Evolutionary conservation across 1,139 yeast species (phyloP).

Genomic region (Kodamaea alishanica): DNA sequence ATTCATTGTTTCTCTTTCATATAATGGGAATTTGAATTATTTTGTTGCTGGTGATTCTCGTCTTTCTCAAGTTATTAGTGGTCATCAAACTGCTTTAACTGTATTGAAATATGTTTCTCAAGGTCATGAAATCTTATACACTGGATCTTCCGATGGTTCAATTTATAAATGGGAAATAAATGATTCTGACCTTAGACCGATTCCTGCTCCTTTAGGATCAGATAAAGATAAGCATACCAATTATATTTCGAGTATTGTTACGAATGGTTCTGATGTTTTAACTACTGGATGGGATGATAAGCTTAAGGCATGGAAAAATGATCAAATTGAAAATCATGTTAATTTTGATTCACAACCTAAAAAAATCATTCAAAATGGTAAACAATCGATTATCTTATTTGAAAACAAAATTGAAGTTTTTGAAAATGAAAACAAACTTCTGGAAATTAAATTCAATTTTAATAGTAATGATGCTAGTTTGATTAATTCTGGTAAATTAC

Average conservation of each 20-base stretch:
- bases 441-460: conserved; percentile 27
- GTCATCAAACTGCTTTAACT: conserved; percentile 84
- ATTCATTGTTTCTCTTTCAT: conserved; percentile 61
- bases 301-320: conserved; percentile 45
- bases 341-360: conserved; percentile 63
- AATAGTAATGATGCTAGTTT: conserved; percentile 37
- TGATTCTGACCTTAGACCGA: conserved; percentile 25
- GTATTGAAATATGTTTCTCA: conserved; percentile 25
- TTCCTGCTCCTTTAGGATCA: conserved; percentile 22
- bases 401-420: conserved; percentile 44
- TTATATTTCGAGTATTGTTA: conserved; percentile 47
- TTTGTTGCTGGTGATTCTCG: conserved; percentile 37
- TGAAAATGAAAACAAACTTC: conserved; percentile 20
- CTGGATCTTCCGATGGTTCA: conserved; percentile 87
- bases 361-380: conserved; percentile 34
- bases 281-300: conserved; percentile 90
- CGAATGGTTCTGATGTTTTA: conserved; percentile 28
- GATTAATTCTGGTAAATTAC: conserved; percentile 36
- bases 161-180: conserved; percentile 55
- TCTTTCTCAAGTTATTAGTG: conserved; percentile 50
- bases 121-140: conserved; percentile 25
- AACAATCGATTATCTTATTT: conserved; percentile 40
- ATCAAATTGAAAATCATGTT: conserved; percentile 23
- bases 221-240: conserved; percentile 50
- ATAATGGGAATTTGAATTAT: conserved; percentile 67